A percentile compares a stretch with the other conserved stretches of the same genome.
These are phyloP conservation scores for Septoria linicola DNA, from an alignment of 2,329 filamentous ascomycete genomes.

Conservation along the genomic window DNA sequence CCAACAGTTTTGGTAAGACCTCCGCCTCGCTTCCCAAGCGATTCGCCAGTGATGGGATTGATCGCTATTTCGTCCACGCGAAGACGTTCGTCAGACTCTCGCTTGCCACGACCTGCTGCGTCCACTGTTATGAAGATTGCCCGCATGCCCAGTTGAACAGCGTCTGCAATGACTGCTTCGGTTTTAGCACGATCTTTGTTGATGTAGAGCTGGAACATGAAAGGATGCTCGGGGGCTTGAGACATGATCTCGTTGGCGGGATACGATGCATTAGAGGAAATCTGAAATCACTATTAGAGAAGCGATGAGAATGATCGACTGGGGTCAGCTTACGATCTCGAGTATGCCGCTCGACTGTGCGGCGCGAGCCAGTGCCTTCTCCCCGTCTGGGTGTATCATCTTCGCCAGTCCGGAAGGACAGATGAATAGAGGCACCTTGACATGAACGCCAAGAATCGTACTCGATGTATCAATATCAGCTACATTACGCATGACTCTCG, in stretches of 20 bases:
- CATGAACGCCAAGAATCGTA: constrained; percentile 26
- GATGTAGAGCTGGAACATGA: constrained; percentile 64
- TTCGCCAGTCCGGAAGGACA: constrained; percentile 38
- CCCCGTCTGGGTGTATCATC: constrained; percentile 39
- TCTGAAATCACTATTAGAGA: constrained; percentile 1
- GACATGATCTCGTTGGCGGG: constrained; percentile 35
- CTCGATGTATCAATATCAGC: constrained; percentile 25
- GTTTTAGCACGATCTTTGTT: constrained; percentile 56
- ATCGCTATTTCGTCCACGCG: constrained; percentile 24
- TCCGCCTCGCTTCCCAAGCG: constrained; percentile 51
- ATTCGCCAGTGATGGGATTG: constrained; percentile 41
- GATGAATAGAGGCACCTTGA: constrained; percentile 39
- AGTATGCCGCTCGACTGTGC: constrained; percentile 28
- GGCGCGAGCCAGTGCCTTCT: constrained; percentile 37
- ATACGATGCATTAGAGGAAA: constrained; percentile 36
- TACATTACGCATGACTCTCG: constrained; percentile 30
- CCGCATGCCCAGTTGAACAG: constrained; percentile 49
- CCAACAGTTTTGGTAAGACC: constrained; percentile 56
- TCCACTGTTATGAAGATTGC: constrained; percentile 62
- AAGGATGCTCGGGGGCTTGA: constrained; percentile 31
- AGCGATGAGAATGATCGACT: not conserved
- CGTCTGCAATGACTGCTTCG: constrained; percentile 50
- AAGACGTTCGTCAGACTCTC: constrained; percentile 48
- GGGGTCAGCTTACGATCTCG: constrained; percentile 23
- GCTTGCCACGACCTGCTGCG: constrained; percentile 57